Conservation (phyloP, 75 land plant species). For the Pinus taeda region DNA sequence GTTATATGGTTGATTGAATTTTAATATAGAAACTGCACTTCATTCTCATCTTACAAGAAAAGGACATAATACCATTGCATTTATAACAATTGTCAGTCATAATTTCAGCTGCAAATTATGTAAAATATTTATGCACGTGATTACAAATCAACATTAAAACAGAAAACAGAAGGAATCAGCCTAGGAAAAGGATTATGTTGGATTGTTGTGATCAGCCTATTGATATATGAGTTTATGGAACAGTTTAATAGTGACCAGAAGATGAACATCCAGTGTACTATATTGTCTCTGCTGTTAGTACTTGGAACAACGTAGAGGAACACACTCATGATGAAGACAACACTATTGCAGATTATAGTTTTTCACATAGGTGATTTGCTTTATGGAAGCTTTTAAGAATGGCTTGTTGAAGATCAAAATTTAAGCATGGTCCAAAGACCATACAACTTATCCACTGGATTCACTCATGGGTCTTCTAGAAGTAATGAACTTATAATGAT, state of each 20-base stretch:
- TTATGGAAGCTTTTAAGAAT: background rate
- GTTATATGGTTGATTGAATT: background rate
- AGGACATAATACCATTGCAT: background rate
- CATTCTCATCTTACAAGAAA: background rate
- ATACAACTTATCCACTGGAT: background rate
- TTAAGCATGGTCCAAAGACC: background rate
- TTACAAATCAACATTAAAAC: background rate
- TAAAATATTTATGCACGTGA: background rate
- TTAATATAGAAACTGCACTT: background rate
- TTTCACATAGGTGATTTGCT: no score
- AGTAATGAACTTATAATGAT: background rate
- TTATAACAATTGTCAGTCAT: background rate
- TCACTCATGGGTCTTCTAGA: background rate
- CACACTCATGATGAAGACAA: background rate
- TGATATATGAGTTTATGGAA: background rate
- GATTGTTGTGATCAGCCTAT: background rate
- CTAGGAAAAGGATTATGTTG: background rate
- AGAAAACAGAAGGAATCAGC: no score
- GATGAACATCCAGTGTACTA: background rate
- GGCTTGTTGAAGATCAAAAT: background rate
- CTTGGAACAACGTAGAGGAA: background rate
- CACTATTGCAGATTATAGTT: no score
- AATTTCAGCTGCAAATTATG: background rate
- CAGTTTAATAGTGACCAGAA: background rate
- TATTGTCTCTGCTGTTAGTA: background rate